These are phyloP conservation scores for Penicillium psychrosexuale DNA, from an alignment of 2,329 filamentous ascomycete species.

Conservation along the genomic window DNA sequence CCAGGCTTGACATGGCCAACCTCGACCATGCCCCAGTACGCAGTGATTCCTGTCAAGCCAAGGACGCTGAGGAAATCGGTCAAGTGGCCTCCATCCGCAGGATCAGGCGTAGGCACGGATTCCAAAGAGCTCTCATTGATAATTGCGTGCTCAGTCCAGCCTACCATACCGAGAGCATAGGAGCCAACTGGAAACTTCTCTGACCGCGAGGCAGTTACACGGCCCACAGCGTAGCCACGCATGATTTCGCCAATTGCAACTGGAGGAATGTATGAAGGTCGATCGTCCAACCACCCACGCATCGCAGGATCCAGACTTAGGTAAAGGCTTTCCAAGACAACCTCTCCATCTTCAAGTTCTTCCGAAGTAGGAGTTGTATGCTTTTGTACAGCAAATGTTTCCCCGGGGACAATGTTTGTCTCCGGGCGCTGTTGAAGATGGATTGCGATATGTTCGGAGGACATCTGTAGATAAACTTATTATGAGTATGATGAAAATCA, in stretches of 20 bases:
- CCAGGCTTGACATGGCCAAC: constrained; percentile 38
- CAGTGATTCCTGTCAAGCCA: constrained; percentile 42
- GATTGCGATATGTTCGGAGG: not conserved
- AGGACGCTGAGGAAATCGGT: constrained; percentile 35
- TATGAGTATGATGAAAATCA: not conserved
- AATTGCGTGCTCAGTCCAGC: not conserved
- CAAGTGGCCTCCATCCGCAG: not conserved
- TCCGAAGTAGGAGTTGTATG: not conserved
- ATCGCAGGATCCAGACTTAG: not conserved
- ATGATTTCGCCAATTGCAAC: not conserved
- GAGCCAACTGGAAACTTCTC: not conserved
- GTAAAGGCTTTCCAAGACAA: not conserved
- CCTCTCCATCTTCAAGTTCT: not conserved
- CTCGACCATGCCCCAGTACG: constrained; percentile 47
- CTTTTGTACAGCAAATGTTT: not conserved
- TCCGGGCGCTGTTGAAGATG: not conserved
- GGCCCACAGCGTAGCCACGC: not conserved
- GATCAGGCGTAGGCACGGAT: not conserved
- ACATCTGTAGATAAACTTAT: not conserved
- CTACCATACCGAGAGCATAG: not conserved
- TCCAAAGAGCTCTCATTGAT: not conserved
- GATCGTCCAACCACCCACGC: not conserved
- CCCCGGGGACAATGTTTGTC: not conserved
- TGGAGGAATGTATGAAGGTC: not conserved
- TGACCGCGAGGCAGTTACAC: not conserved